Conservation (phyloP, 495 filamentous ascomycete species). For the Tuber aestivum region DNA sequence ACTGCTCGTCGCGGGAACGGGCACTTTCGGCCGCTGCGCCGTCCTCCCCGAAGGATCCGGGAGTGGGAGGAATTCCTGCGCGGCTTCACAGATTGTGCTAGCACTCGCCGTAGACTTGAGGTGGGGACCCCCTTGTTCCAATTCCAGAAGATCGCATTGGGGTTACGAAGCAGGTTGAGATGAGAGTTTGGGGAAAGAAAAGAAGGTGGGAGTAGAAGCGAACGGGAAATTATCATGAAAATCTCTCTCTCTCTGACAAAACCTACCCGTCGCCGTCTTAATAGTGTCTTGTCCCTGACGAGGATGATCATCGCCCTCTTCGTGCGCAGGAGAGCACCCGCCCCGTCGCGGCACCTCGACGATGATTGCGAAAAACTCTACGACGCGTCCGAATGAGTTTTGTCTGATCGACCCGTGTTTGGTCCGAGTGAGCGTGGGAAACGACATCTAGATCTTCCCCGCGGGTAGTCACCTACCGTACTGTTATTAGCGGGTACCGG, state of each 20-base stretch:
- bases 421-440: background rate
- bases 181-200: background rate
- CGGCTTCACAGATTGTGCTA: background rate
- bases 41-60: background rate
- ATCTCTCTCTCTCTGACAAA: too few species aligned
- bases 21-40: constrained; percentile 14
- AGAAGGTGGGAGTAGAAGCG: background rate
- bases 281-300: background rate
- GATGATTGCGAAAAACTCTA: background rate
- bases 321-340: background rate
- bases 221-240: background rate
- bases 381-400: background rate
- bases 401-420: background rate
- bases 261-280: background rate
- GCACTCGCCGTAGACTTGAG: background rate
- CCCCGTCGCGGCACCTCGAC: background rate
- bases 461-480: background rate
- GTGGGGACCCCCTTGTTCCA: background rate
- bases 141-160: background rate
- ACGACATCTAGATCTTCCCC: background rate
- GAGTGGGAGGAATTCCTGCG: constrained; percentile 3
- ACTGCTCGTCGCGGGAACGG: constrained; percentile 8
- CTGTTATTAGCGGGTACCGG: background rate
- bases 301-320: background rate
- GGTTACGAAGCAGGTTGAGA: background rate